phyloP scores from a whole-genome alignment of 2,329 filamentous ascomycete species.

The Pseudogymnoascus sp. region DNA sequence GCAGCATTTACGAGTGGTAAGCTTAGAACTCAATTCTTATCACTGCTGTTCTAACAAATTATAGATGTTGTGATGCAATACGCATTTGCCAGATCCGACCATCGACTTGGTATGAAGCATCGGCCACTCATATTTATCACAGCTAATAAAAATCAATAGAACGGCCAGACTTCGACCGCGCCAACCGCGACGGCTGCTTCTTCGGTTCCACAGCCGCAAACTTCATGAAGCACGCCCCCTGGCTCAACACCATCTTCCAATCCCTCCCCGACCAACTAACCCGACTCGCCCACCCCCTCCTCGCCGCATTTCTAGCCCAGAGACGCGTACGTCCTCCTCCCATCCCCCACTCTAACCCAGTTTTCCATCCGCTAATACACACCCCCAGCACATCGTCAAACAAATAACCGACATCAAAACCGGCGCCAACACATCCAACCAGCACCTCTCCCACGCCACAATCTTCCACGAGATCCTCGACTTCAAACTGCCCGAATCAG shows the following conservation, averaged over 20 bases:
- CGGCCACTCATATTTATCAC: neutral
- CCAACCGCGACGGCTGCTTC: conserved; percentile 17
- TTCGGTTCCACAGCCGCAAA: conserved; percentile 13
- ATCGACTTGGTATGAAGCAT: conserved; percentile 15
- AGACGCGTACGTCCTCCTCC: neutral
- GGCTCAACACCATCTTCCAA: conserved; percentile 10
- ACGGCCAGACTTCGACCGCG: conserved; percentile 20
- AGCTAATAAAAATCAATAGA: conserved; percentile 3
- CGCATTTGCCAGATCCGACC: conserved; percentile 23
- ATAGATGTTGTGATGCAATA: conserved; percentile 29
- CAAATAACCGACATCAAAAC: conserved; percentile 7
- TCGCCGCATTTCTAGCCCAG: neutral
- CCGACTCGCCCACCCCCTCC: neutral
- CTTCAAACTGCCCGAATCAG: neutral
- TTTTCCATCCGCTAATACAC: neutral
- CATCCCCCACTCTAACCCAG: neutral
- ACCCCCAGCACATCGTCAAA: neutral
- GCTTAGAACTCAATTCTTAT: neutral
- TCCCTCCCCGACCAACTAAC: neutral
- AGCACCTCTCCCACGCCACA: neutral
- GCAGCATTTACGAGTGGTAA: conserved; percentile 18
- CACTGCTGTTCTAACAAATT: neutral
- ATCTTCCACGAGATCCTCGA: conserved; percentile 3
- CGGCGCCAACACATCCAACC: neutral
- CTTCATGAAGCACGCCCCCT: conserved; percentile 21